Evolutionary conservation across 2,329 filamentous ascomycete species (phyloP).

Genomic region (Hypomyces rosellus): DNA sequence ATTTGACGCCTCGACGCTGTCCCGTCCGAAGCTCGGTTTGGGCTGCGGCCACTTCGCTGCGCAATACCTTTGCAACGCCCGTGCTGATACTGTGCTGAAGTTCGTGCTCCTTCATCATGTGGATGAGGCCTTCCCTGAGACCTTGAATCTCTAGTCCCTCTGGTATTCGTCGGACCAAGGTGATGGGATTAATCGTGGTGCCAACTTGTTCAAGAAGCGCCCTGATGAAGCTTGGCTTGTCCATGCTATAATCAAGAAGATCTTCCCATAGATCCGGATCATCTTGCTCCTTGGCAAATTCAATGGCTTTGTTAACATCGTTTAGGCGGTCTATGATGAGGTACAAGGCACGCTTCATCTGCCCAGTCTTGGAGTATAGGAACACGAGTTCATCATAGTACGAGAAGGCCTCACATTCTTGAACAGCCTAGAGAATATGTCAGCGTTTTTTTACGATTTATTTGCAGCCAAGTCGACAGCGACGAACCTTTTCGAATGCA

Average conservation of each 20-base stretch:
- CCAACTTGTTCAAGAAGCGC: conserved; percentile 90
- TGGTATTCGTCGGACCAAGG: conserved; percentile 82
- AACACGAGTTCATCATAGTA: conserved; percentile 94
- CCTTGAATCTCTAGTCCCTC: conserved; percentile 91
- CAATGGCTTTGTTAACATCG: conserved; percentile 87
- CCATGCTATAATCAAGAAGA: conserved; percentile 91
- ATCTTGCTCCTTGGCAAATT: conserved; percentile 88
- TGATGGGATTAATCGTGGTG: conserved; percentile 87
- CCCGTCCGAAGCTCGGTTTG: conserved; percentile 76
- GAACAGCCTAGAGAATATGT: conserved; percentile 45
- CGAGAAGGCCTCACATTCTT: conserved; percentile 71
- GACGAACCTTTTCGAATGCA: conserved; percentile 64
- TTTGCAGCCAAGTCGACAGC: conserved; percentile 12
- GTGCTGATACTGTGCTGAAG: conserved; percentile 89
- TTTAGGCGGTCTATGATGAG: conserved; percentile 91
- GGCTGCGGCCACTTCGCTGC: conserved; percentile 77
- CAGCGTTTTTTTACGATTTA: background rate
- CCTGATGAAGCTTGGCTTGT: conserved; percentile 91
- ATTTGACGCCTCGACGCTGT: conserved; percentile 81
- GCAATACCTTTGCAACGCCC: conserved; percentile 78
- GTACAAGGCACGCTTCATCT: conserved; percentile 84
- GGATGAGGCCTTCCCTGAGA: conserved; percentile 76
- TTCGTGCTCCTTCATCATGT: conserved; percentile 93
- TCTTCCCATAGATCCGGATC: conserved; percentile 94
- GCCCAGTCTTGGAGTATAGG: conserved; percentile 88